Percentiles rank a stretch among this genome's conserved stretches.
phyloP scores from a whole-genome alignment of 2,329 filamentous ascomycete species.

The Ascochyta lentis region DNA sequence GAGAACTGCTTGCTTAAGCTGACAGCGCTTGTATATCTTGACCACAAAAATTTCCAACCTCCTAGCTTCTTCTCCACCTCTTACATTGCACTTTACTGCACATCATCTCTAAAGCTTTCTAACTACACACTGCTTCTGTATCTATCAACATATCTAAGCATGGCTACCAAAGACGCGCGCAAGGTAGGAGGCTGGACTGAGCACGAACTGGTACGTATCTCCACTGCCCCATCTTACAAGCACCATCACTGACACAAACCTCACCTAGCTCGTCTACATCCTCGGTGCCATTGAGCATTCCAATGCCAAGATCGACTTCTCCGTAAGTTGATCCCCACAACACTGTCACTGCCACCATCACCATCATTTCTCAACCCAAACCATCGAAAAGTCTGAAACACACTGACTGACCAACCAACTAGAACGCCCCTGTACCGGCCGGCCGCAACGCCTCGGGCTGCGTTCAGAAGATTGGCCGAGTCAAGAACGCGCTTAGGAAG shows the following conservation, averaged over 20 bases:
- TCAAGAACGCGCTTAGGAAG: slow-evolving; percentile 15
- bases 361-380: no score
- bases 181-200: slow-evolving; percentile 26
- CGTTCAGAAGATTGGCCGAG: slow-evolving; percentile 20
- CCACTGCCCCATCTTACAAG: not conserved
- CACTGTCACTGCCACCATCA: not conserved
- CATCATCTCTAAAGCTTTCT: no score
- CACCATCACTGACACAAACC: not conserved
- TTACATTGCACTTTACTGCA: no score
- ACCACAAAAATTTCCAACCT: no score
- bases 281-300: slow-evolving; percentile 23
- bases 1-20: not conserved
- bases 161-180: slow-evolving; percentile 10
- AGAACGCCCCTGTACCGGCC: slow-evolving; percentile 29
- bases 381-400: not conserved
- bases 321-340: slow-evolving; percentile 6
- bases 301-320: slow-evolving; percentile 24
- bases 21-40: not conserved
- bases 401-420: not conserved
- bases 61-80: no score
- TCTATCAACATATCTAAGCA: not conserved
- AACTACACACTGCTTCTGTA: no score
- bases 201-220: slow-evolving; percentile 20
- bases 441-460: slow-evolving; percentile 27
- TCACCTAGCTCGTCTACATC: slow-evolving; percentile 22